Evolutionary conservation across 23 red algal species (phyloP).

Genomic region (Chondrus crispus): DNA sequence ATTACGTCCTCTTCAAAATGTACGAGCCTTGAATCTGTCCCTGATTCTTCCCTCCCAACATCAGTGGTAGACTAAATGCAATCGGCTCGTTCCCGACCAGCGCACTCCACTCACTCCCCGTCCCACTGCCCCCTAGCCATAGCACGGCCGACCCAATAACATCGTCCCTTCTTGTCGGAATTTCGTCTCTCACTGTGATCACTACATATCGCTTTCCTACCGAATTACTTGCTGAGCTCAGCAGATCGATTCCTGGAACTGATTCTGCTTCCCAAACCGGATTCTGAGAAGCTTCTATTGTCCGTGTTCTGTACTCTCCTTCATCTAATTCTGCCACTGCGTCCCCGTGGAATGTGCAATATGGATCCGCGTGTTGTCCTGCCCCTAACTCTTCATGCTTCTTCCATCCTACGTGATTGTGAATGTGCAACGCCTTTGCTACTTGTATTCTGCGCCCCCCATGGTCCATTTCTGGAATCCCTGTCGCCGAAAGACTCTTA

Average conservation of each 20-base stretch:
- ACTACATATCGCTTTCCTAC: slow-evolving; percentile 9
- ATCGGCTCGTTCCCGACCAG: slow-evolving; percentile 7
- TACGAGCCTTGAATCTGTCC: slow-evolving; percentile 14
- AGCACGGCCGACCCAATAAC: slow-evolving; percentile 30
- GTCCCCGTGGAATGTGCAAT: slow-evolving; percentile 43
- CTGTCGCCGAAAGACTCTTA: slow-evolving; percentile 8
- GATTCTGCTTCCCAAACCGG: slow-evolving; percentile 33
- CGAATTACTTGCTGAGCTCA: neutral
- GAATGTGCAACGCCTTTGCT: slow-evolving; percentile 32
- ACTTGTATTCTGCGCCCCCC: slow-evolving; percentile 32
- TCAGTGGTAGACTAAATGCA: slow-evolving; percentile 11
- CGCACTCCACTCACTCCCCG: neutral
- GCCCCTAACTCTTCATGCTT: slow-evolving; percentile 47
- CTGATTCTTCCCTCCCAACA: slow-evolving; percentile 18
- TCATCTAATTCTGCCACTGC: slow-evolving; percentile 43
- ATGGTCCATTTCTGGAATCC: slow-evolving; percentile 51
- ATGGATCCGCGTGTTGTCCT: slow-evolving; percentile 46
- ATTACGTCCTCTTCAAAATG: neutral
- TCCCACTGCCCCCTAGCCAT: slow-evolving; percentile 2
- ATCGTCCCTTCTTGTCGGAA: neutral
- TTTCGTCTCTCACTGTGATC: slow-evolving; percentile 54
- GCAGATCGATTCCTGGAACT: slow-evolving; percentile 36
- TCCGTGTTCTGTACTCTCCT: slow-evolving; percentile 32
- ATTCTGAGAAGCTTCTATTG: slow-evolving; percentile 26
- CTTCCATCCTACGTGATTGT: slow-evolving; percentile 30